Evolutionary conservation across 192 early-diverging fungal genomes (phyloP), one percentile per base, ranked within the genome.

Genomic region (Chytriomyces sp.): DNA sequence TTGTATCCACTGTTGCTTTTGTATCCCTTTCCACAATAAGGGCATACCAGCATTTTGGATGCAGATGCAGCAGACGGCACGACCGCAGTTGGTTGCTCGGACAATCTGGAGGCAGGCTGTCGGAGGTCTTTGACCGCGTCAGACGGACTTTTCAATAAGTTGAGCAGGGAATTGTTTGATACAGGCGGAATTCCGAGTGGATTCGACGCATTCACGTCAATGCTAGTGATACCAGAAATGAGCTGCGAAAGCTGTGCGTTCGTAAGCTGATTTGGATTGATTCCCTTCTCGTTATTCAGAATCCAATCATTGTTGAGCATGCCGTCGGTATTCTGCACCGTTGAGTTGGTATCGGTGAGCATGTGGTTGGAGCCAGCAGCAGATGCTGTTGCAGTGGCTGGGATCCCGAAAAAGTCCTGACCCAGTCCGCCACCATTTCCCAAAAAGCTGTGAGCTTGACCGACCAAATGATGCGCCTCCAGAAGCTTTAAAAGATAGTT

Each of bases 1-100:
- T 95, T 95, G 77, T 94, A 88, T 16, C 95, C 95, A 74, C 94
- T 94, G 66, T 94, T 81, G 82, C 94, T 94, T 87, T 96, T 95
- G 90, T 96, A 96, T 48, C 90, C 86, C 81, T 96, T 96, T 77
- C 92, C 93, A 84, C 95, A 96, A 16, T 71, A 20, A 4, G 49
- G 50, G 50, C 69, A 71, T 18, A 45, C 28, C 11, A 24, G 18
- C 28, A 67, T 43, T 67, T 67, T 67, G 10, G 66, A 28, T 16
- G 44, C 16, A 67, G 44, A 16, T 18, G 66, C 66, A 24, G 45
- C 43, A 8, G 66, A 16, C 4, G 66, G n/a, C 2, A 35, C 35
- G 35, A 35, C 35, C 35, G 35, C 35, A 35, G 35, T 35, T 35
- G 35, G 35, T 35, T 35, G 35, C 35, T 35, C 35, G 35, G 35